Percentiles rank a stretch among this genome's conserved stretches.
These are phyloP conservation scores for Jatropha multifida DNA, from an alignment of 441 rosid genomes.

Conservation along the genomic window DNA sequence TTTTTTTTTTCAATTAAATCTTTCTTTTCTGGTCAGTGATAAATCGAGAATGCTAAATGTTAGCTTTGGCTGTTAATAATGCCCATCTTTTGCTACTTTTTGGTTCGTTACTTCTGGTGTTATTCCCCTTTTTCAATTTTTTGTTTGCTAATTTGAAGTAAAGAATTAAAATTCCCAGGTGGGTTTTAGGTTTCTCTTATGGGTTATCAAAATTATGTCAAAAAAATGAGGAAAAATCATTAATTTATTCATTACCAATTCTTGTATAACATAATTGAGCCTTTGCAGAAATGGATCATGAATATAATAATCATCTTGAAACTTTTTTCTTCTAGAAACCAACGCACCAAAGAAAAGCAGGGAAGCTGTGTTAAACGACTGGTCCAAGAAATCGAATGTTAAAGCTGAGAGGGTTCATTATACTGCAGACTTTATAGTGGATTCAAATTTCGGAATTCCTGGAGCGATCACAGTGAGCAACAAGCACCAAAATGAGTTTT, in stretches of 20 bases:
- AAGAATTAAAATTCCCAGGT: background rate
- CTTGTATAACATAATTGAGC: background rate
- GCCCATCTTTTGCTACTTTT: background rate
- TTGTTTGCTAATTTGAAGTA: conserved; percentile 3
- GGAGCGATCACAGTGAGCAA: conserved; percentile 84
- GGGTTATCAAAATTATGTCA: conserved; percentile 5
- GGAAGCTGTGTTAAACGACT: conserved; percentile 63
- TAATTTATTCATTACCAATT: background rate
- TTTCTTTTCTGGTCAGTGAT: background rate
- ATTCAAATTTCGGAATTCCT: conserved; percentile 67
- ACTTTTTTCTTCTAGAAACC: conserved; percentile 43
- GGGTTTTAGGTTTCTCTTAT: conserved; percentile 5
- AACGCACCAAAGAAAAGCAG: conserved; percentile 74
- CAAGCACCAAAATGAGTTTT: conserved; percentile 86
- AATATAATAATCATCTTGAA: background rate
- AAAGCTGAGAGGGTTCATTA: conserved; percentile 81
- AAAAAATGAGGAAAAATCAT: background rate
- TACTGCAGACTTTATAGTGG: conserved; percentile 76
- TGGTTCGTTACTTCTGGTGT: background rate
- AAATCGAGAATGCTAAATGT: background rate
- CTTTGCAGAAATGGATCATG: background rate
- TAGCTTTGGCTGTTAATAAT: background rate
- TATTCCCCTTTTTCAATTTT: background rate
- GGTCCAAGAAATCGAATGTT: conserved; percentile 73
- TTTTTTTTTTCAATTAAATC: background rate